Conservation (phyloP, 2,329 filamentous ascomycete species). For the Diaporthe destruens region DNA sequence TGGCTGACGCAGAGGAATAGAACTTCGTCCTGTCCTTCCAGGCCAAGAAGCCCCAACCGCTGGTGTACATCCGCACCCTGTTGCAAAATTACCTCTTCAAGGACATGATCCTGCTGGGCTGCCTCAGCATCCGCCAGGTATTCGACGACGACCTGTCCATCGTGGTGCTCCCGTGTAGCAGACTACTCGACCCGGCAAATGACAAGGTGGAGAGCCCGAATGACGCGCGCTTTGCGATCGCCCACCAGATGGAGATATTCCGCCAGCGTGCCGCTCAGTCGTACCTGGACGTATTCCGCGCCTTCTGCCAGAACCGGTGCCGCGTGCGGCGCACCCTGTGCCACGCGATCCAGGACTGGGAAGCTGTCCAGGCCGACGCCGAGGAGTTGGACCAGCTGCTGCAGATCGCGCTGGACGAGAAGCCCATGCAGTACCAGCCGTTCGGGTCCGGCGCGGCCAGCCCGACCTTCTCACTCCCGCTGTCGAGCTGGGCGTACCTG, state of each 20-base stretch:
- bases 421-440: conserved; percentile 65
- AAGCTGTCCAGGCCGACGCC: conserved; percentile 83
- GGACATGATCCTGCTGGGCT: conserved; percentile 76
- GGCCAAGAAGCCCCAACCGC: conserved; percentile 83
- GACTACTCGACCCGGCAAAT: conserved; percentile 78
- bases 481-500: conserved; percentile 90
- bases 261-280: conserved; percentile 73
- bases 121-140: conserved; percentile 78
- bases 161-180: conserved; percentile 78
- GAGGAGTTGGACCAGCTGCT: conserved; percentile 81
- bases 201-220: conserved; percentile 81
- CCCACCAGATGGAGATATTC: conserved; percentile 79
- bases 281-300: conserved; percentile 86
- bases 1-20: conserved; percentile 55
- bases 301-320: conserved; percentile 90
- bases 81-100: conserved; percentile 82
- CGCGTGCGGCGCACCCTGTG: conserved; percentile 90
- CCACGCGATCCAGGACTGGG: conserved; percentile 86
- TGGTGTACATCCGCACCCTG: conserved; percentile 85
- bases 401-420: conserved; percentile 71
- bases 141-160: conserved; percentile 86
- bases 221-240: conserved; percentile 80
- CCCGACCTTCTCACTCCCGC: conserved; percentile 74
- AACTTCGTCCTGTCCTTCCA: conserved; percentile 82
- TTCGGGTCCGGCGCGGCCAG: conserved; percentile 58